Conservation (phyloP, 2,329 filamentous ascomycete species). For the Lachnellula hyalina region DNA sequence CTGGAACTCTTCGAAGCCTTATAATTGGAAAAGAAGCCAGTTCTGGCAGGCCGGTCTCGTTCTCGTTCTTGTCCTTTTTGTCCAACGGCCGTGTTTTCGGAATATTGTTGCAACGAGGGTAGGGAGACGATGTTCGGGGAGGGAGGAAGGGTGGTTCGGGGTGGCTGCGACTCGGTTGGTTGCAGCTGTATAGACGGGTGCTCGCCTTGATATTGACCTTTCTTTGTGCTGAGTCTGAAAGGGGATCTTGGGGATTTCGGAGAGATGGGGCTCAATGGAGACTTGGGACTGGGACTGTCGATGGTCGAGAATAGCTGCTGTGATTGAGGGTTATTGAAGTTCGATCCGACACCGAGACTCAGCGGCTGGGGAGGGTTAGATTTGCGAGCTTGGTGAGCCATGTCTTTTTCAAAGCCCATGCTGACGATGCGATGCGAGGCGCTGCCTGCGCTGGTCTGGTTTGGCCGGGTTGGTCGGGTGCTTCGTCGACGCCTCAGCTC, state of each 20-base stretch:
- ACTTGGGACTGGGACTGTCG: constrained; percentile 13
- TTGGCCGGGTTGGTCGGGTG: neutral
- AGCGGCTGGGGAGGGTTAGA: constrained; percentile 26
- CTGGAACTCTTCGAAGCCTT: constrained; percentile 42
- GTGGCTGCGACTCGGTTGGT: constrained; percentile 15
- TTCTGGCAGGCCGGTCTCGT: constrained; percentile 21
- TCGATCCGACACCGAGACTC: constrained; percentile 21
- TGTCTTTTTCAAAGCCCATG: constrained; percentile 15
- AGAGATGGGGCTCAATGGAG: constrained; percentile 24
- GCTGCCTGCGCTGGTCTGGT: neutral
- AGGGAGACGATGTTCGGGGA: constrained; percentile 22
- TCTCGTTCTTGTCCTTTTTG: constrained; percentile 14
- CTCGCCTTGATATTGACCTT: constrained; percentile 16
- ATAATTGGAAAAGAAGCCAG: constrained; percentile 43
- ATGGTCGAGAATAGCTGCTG: constrained; percentile 12
- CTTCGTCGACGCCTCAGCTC: no score
- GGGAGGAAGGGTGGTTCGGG: constrained; percentile 14
- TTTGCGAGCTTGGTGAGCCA: constrained; percentile 30
- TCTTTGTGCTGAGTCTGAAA: constrained; percentile 28
- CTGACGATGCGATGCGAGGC: constrained; percentile 8
- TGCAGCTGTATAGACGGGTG: constrained; percentile 14
- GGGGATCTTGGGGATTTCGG: constrained; percentile 28
- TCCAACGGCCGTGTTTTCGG: constrained; percentile 1
- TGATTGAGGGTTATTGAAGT: constrained; percentile 1
- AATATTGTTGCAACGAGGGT: constrained; percentile 13